phyloP scores from a whole-genome alignment of 805 yeast species.

The Myxozyma neglecta region DNA sequence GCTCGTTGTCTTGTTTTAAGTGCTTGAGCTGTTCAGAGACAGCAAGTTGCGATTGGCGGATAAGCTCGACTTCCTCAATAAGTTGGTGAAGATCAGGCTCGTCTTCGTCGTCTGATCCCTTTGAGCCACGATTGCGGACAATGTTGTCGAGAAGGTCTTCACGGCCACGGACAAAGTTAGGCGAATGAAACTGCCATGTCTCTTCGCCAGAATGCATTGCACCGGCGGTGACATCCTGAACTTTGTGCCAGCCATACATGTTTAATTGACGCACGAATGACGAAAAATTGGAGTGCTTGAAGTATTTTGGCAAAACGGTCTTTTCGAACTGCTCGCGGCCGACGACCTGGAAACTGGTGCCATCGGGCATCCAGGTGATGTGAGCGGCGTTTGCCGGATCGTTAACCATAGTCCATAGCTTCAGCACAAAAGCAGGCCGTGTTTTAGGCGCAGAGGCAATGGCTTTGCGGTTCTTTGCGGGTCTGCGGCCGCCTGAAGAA shows the following conservation, averaged over 20 bases:
- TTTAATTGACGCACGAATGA: constrained; percentile 93
- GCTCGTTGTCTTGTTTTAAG: constrained; percentile 80
- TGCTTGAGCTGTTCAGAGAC: constrained; percentile 83
- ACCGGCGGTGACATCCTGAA: constrained; percentile 83
- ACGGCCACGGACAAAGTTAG: constrained; percentile 69
- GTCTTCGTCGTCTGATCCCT: constrained; percentile 46
- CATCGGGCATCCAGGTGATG: constrained; percentile 84
- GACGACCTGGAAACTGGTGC: constrained; percentile 77
- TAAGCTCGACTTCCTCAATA: constrained; percentile 67
- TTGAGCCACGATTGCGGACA: constrained; percentile 64
- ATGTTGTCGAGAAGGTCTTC: constrained; percentile 86
- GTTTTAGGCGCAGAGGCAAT: constrained; percentile 36
- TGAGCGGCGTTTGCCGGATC: constrained; percentile 67
- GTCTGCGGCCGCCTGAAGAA: neutral
- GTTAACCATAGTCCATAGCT: constrained; percentile 94
- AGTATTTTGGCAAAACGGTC: constrained; percentile 81
- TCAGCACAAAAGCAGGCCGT: constrained; percentile 87
- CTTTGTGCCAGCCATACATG: constrained; percentile 99
- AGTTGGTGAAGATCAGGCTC: constrained; percentile 52
- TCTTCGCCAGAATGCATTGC: constrained; percentile 60
- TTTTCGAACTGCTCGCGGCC: constrained; percentile 84
- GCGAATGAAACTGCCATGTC: constrained; percentile 84
- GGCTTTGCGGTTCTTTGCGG: constrained; percentile 32
- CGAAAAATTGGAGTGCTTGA: constrained; percentile 93
- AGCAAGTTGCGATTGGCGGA: constrained; percentile 74